Conservation (phyloP, 805 yeast species). For the Saccharomycopsis babjevae region DNA sequence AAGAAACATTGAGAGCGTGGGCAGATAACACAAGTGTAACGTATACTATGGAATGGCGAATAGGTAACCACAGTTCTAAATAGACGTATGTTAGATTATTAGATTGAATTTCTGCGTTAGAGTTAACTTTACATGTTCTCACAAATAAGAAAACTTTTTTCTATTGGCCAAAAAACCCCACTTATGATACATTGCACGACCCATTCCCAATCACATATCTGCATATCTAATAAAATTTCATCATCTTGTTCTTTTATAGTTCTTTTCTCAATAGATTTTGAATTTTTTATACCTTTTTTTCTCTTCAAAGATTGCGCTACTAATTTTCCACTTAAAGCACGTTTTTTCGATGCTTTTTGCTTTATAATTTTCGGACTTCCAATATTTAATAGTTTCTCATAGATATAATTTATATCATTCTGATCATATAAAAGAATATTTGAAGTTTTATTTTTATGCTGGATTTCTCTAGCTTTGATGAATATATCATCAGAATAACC, state of each 20-base stretch:
- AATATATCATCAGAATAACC: not conserved
- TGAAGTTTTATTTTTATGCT: not conserved
- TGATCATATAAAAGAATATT: slow-evolving; percentile 26
- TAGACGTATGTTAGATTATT: no score
- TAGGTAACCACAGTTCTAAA: not conserved
- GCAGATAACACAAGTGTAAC: slow-evolving; percentile 9
- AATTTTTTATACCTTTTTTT: not conserved
- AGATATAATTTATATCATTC: slow-evolving; percentile 5
- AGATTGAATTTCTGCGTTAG: no score
- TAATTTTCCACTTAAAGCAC: slow-evolving; percentile 4
- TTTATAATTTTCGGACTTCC: not conserved
- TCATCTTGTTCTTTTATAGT: not conserved
- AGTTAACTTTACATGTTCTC: not conserved
- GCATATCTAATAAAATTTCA: not conserved
- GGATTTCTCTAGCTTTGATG: not conserved
- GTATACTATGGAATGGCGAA: slow-evolving; percentile 2
- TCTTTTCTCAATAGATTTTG: not conserved
- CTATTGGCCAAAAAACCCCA: slow-evolving; percentile 21
- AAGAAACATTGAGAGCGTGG: slow-evolving; percentile 9
- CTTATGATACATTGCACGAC: slow-evolving; percentile 49
- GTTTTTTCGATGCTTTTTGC: not conserved
- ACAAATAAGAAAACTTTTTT: not conserved
- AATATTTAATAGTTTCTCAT: not conserved
- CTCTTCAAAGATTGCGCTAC: slow-evolving; percentile 1
- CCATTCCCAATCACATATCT: slow-evolving; percentile 53